Base-by-base conservation (phyloP, 2,329 filamentous ascomycete species). In the Coniochaeta sp. region DNA sequence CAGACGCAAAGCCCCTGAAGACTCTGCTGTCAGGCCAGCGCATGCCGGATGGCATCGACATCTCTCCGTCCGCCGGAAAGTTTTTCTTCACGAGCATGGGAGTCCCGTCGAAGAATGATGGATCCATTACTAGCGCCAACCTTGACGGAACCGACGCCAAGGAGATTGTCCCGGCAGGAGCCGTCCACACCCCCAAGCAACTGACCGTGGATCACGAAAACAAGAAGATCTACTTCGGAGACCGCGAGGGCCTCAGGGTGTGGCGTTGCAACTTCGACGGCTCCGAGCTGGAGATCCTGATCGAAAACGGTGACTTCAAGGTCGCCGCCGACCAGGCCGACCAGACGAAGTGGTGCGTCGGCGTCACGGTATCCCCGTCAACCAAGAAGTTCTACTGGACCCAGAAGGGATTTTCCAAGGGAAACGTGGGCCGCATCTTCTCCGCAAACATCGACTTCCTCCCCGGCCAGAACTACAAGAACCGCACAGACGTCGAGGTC, bases 391-490 rank as follows among this genome's bases (percentile, higher is more conserved):
- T 87, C 54, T 86, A 81, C 73, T 87, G 84, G 84, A 82, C 80
- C 0, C 83, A 86, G 58, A 86, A 87, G 65, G 84, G 84, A 0
- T 70, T 74, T 0, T 75, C 77, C 3, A 86, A 86, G 67, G 75
- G 73, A 0, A 71, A 69, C 1, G 66, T 75, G 44, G 84, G 84
- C 0, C 74, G 78, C 3, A 84, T 87, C 50, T 82, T 82, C 66
- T 70, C 74, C 4, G 81, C 83, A 0, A 67, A 70, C 17, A 70
- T 84, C 0, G 66, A 75, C 0, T 73, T 73, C 3, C 74, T 75
- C 0, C 36, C 61, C 0, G 73, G 73, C 0, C 63, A 72, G 58
- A 68, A 65, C n/a, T 71, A 74, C 0, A 63, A 68, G 0, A 68
- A 61, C 10, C 70, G 79, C 1, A 65, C 71, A 0, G 78, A 83